These are phyloP conservation scores for Sphagnum fallax DNA, from an alignment of 228 moss, liverwort and hornwort species.

Conservation along the genomic window DNA sequence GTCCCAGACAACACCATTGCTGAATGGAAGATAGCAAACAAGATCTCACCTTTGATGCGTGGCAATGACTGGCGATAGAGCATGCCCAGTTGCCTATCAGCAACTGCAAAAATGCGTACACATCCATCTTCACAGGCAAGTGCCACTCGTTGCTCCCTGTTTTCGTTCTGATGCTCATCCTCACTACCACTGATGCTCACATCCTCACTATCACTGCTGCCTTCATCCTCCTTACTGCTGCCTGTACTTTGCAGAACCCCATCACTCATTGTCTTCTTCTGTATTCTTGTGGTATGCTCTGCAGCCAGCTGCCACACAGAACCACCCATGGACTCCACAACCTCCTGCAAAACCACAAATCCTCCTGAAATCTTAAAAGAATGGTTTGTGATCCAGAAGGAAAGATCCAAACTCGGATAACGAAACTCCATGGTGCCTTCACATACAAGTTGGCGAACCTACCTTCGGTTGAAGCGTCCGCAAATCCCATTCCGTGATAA, in stretches of 20 bases:
- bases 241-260: constrained; percentile 10
- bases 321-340: constrained; percentile 81
- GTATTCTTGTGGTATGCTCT: constrained; percentile 27
- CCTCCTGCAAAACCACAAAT: constrained; percentile 36
- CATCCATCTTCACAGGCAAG: constrained; percentile 94
- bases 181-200: constrained; percentile 20
- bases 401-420: too few relatives aligned
- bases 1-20: too few relatives aligned
- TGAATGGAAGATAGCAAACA: too few relatives aligned
- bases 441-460: background rate
- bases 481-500: constrained; percentile 91
- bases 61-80: constrained; percentile 75
- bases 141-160: constrained; percentile 68
- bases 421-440: too few relatives aligned
- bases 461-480: constrained; percentile 75
- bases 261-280: constrained; percentile 7
- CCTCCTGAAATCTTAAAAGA: too few relatives aligned
- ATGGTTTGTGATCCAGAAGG: too few relatives aligned
- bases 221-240: background rate
- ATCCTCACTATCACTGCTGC: constrained; percentile 40
- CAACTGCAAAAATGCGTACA: constrained; percentile 72
- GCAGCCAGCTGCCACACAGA: constrained; percentile 92
- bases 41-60: constrained; percentile 65
- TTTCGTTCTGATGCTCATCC: constrained; percentile 35
- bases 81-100: constrained; percentile 49